Evolutionary conservation across 1,284 basidiomycete genomes (phyloP).

Genomic region (Pascua sp.): DNA sequence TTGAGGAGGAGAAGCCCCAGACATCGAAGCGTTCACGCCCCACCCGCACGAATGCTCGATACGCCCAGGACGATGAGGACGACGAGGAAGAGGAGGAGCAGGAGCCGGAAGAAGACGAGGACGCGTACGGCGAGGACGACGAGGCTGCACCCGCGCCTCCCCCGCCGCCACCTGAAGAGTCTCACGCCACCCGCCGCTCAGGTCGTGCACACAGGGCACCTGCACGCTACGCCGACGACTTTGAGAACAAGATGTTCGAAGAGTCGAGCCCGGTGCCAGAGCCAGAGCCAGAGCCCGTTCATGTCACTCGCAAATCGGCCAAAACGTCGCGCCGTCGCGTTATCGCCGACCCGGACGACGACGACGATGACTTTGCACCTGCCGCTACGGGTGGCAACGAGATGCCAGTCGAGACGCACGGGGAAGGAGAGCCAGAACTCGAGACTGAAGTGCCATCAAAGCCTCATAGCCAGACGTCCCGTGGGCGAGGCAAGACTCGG

Average conservation of each 20-base stretch:
- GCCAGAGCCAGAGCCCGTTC: background rate
- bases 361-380: constrained; percentile 24
- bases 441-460: background rate
- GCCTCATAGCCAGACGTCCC: too few relatives aligned
- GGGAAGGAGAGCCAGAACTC: constrained; percentile 12
- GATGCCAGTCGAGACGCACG: background rate
- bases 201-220: constrained; percentile 52
- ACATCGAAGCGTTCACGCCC: background rate
- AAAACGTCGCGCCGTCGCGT: constrained; percentile 25
- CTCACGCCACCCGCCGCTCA: constrained; percentile 45
- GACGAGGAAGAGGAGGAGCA: constrained; percentile 20
- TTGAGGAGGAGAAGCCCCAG: constrained; percentile 12
- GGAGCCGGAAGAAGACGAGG: constrained; percentile 22
- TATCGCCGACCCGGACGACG: constrained; percentile 34
- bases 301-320: background rate
- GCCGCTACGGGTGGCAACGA: background rate
- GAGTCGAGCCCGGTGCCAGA: constrained; percentile 16
- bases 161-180: background rate
- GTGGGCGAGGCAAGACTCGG: background rate
- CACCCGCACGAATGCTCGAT: background rate
- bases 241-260: constrained; percentile 25
- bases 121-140: constrained; percentile 11
- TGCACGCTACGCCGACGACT: constrained; percentile 29
- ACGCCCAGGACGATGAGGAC: constrained; percentile 10
- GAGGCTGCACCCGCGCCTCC: constrained; percentile 1